Evolutionary conservation across 768 basidiomycete genomes (phyloP).

Genomic region (Mycena olivaceomarginata): DNA sequence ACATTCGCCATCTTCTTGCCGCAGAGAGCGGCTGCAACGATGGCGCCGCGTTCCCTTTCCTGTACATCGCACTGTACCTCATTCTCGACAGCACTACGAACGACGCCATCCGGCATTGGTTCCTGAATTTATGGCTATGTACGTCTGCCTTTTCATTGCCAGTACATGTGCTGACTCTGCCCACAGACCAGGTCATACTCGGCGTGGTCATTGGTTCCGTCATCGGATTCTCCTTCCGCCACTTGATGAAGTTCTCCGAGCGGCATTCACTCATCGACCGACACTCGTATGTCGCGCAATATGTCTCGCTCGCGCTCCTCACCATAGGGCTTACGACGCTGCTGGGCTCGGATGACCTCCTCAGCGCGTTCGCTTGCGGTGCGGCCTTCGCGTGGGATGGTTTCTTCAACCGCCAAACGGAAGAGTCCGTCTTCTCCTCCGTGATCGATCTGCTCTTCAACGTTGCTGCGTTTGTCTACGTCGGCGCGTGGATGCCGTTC

Average conservation of each 20-base stretch:
- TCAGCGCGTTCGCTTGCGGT: slow-evolving; percentile 96
- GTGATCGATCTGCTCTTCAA: slow-evolving; percentile 98
- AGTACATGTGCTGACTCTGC: slow-evolving; percentile 34
- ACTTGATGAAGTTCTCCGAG: slow-evolving; percentile 96
- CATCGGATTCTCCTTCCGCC: slow-evolving; percentile 87
- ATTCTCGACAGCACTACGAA: slow-evolving; percentile 78
- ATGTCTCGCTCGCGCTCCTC: slow-evolving; percentile 88
- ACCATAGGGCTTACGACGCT: slow-evolving; percentile 91
- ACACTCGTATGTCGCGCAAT: slow-evolving; percentile 96
- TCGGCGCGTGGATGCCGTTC: slow-evolving; percentile 99
- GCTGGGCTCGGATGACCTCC: slow-evolving; percentile 94
- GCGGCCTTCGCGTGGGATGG: slow-evolving; percentile 98
- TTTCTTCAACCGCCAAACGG: slow-evolving; percentile 94
- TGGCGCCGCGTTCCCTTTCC: slow-evolving; percentile 96
- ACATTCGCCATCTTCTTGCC: slow-evolving; percentile 78
- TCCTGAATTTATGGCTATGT: slow-evolving; percentile 92
- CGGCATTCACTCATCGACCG: slow-evolving; percentile 91
- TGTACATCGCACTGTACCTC: slow-evolving; percentile 93
- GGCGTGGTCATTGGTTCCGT: slow-evolving; percentile 85
- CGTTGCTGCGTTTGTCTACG: slow-evolving; percentile 95
- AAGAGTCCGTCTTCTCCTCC: slow-evolving; percentile 96
- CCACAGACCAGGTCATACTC: slow-evolving; percentile 85
- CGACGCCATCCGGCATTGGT: slow-evolving; percentile 90
- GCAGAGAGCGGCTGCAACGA: slow-evolving; percentile 97
- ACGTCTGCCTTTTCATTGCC: slow-evolving; percentile 52